Evolutionary conservation across 192 early-diverging fungal genomes (phyloP).

Genomic region (Funneliformis mosseae): DNA sequence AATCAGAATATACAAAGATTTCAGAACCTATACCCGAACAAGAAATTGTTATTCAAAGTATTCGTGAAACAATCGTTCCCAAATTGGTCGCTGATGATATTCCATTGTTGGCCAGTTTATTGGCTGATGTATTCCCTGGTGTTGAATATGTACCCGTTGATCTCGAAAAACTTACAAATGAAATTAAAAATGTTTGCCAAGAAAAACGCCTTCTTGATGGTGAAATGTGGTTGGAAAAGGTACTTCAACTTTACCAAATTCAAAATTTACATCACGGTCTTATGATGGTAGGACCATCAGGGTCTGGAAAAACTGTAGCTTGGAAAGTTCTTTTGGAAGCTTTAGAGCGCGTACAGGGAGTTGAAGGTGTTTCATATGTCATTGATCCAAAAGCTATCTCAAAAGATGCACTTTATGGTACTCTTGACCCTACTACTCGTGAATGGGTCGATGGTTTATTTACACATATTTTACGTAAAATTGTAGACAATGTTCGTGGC

Average conservation of each 20-base stretch:
- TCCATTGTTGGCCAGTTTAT: constrained; percentile 76
- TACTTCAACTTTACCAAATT: constrained; percentile 97
- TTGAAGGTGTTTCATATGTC: constrained; percentile 90
- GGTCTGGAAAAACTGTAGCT: constrained; percentile 93
- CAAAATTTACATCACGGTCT: constrained; percentile 98
- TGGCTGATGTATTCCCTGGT: constrained; percentile 94
- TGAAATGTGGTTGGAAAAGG: constrained; percentile 92
- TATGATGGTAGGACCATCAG: constrained; percentile 99
- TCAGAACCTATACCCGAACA: constrained; percentile 81
- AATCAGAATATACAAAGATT: constrained; percentile 51
- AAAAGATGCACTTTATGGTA: constrained; percentile 97
- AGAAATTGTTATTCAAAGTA: constrained; percentile 92
- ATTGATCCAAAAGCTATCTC: constrained; percentile 99
- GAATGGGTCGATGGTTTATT: constrained; percentile 99
- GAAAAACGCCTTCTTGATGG: constrained; percentile 75
- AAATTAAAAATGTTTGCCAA: constrained; percentile 75
- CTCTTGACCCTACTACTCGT: constrained; percentile 94
- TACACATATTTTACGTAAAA: constrained; percentile 95
- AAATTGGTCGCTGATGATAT: constrained; percentile 99
- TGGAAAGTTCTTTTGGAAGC: constrained; percentile 93
- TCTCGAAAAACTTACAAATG: constrained; percentile 71
- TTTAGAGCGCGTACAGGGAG: constrained; percentile 82
- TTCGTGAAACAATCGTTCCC: constrained; percentile 95
- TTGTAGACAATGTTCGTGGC: constrained; percentile 97
- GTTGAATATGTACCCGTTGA: constrained; percentile 81